phyloP scores from a whole-genome alignment of 768 basidiomycete species.

The Lactarius sp. region DNA sequence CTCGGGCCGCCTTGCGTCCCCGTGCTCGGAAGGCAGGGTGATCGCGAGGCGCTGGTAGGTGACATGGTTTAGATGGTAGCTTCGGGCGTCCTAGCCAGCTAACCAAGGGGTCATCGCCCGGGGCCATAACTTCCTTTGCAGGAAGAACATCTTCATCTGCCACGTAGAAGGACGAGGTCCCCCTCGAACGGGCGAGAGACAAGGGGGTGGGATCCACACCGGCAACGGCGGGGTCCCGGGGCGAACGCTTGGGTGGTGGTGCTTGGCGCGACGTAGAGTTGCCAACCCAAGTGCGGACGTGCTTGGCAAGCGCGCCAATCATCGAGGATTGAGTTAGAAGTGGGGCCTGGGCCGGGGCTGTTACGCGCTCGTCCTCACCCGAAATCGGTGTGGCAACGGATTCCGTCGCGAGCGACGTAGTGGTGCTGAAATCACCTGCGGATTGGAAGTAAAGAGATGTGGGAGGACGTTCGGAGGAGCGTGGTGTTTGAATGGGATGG shows the following conservation, averaged over 20 bases:
- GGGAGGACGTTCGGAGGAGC: constrained; percentile 19
- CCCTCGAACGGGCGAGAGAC: constrained; percentile 16
- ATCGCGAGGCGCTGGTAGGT: constrained; percentile 20
- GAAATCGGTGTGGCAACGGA: constrained; percentile 33
- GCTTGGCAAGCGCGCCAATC: constrained; percentile 23
- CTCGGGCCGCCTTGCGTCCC: constrained; percentile 41
- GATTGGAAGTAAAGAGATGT: constrained; percentile 20
- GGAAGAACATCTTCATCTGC: constrained; percentile 24
- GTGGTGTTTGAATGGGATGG: constrained; percentile 24
- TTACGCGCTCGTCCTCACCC: constrained; percentile 16
- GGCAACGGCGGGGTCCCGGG: constrained; percentile 15
- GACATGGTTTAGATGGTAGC: not conserved
- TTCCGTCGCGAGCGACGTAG: constrained; percentile 27
- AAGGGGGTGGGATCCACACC: constrained; percentile 17
- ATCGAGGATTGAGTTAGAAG: constrained; percentile 15
- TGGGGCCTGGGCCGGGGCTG: not conserved
- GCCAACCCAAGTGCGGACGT: constrained; percentile 27
- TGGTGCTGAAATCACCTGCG: constrained; percentile 17
- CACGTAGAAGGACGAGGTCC: constrained; percentile 19
- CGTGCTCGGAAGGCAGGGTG: constrained; percentile 40
- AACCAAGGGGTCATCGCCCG: not conserved
- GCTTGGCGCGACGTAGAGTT: constrained; percentile 11
- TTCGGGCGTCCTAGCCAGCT: constrained; percentile 21
- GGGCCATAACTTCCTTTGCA: constrained; percentile 14
- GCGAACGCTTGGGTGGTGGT: constrained; percentile 14